A percentile compares a stretch with the other conserved stretches of the same genome.
These are phyloP conservation scores for Corylus heterophylla DNA, from an alignment of 306 rosid species.

Conservation along the genomic window DNA sequence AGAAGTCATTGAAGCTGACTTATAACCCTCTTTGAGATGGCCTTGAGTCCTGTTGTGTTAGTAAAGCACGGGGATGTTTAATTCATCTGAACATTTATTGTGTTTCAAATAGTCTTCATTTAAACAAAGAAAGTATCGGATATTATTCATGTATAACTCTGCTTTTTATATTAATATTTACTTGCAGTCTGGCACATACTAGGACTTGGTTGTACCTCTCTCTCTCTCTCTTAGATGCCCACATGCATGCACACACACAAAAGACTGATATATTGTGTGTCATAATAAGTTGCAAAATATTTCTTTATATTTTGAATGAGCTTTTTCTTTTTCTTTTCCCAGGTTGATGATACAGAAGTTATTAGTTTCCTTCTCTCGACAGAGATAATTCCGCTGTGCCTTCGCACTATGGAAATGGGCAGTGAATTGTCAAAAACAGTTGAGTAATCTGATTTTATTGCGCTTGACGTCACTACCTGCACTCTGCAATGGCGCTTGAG, in stretches of 20 bases:
- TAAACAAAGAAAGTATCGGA: no score
- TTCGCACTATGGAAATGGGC: constrained; percentile 88
- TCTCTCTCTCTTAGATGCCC: neutral
- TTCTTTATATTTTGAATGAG: neutral
- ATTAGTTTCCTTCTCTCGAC: constrained; percentile 78
- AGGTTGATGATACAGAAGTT: constrained; percentile 78
- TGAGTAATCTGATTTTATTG: constrained; percentile 47
- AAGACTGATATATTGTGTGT: neutral
- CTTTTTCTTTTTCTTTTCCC: constrained; percentile 19
- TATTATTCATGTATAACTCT: neutral
- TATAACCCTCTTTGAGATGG: neutral
- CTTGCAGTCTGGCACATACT: neutral
- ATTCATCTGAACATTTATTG: no score
- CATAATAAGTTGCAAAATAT: neutral
- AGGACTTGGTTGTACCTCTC: neutral
- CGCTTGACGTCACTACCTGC: neutral
- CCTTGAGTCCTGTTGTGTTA: neutral
- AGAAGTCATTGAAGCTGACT: neutral
- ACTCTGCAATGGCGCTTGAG: neutral
- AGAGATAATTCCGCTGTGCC: constrained; percentile 76
- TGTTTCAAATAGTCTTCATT: no score
- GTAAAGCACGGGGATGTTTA: no score
- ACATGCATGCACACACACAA: neutral
- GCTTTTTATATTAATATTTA: neutral
- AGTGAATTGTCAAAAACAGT: constrained; percentile 79